Evolutionary conservation across 2,329 filamentous ascomycete species (phyloP).

Genomic region (Gremmenia infestans): DNA sequence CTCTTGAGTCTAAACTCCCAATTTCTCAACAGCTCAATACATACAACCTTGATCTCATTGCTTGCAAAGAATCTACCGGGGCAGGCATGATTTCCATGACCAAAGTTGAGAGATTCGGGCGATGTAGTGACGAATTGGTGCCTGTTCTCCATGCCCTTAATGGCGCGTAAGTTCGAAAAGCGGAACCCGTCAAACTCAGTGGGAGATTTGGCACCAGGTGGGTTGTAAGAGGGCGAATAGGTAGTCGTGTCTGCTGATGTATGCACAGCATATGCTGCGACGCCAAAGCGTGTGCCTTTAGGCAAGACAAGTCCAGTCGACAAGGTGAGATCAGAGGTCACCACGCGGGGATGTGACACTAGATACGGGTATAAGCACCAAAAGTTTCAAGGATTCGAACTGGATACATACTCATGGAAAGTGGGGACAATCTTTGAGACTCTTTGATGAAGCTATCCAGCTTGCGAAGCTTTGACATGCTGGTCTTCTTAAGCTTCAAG

Average conservation of each 20-base stretch:
- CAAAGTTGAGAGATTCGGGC: constrained; percentile 34
- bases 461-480: constrained; percentile 27
- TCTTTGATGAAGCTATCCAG: constrained; percentile 41
- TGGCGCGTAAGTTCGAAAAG: constrained; percentile 20
- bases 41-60: constrained; percentile 45
- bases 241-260: constrained; percentile 21
- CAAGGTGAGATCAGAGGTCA: constrained; percentile 26
- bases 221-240: constrained; percentile 27
- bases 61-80: constrained; percentile 39
- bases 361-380: neutral
- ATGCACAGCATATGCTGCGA: constrained; percentile 27
- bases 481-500: constrained; percentile 28
- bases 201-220: neutral
- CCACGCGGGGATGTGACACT: constrained; percentile 21
- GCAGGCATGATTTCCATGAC: constrained; percentile 40
- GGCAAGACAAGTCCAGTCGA: constrained; percentile 34
- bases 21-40: constrained; percentile 31
- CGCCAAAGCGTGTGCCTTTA: constrained; percentile 26
- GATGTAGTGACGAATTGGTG: constrained; percentile 34
- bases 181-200: constrained; percentile 23
- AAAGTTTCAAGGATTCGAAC: neutral
- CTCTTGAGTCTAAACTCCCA: constrained; percentile 45
- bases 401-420: constrained; percentile 25
- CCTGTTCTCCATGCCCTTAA: constrained; percentile 24
- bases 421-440: constrained; percentile 34